Conservation (phyloP, 257 asterid genomes). For the Solanum pimpinellifolium region DNA sequence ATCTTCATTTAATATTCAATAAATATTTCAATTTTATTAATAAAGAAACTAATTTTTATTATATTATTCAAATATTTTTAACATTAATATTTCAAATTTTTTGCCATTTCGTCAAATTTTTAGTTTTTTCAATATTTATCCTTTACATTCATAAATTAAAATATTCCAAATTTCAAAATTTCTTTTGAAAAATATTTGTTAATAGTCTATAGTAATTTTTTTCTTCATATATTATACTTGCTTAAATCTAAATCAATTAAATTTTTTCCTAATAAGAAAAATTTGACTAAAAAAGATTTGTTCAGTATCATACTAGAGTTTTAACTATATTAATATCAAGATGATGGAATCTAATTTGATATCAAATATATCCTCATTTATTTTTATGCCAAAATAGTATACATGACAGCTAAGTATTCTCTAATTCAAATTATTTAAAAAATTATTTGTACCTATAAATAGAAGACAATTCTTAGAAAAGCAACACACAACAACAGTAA, state of each 20-base stretch:
- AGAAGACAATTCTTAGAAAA: neutral
- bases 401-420: neutral
- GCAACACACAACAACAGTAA: neutral
- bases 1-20: too few species aligned
- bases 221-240: too few species aligned
- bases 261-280: neutral
- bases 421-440: too few species aligned
- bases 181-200: too few species aligned
- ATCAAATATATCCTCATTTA: too few species aligned
- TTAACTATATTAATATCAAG: neutral
- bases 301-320: too few species aligned
- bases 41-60: neutral
- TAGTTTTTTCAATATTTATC: too few species aligned
- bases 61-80: neutral
- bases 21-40: neutral
- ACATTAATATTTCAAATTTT: neutral
- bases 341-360: neutral
- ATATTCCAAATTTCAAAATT: neutral
- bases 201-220: neutral
- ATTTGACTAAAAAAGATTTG: neutral
- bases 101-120: neutral
- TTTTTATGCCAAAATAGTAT: neutral
- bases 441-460: neutral
- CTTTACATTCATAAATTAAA: neutral
- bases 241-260: neutral